Base-by-base conservation (phyloP, 2,329 filamentous ascomycete genomes). In the Venturia nashicola region DNA sequence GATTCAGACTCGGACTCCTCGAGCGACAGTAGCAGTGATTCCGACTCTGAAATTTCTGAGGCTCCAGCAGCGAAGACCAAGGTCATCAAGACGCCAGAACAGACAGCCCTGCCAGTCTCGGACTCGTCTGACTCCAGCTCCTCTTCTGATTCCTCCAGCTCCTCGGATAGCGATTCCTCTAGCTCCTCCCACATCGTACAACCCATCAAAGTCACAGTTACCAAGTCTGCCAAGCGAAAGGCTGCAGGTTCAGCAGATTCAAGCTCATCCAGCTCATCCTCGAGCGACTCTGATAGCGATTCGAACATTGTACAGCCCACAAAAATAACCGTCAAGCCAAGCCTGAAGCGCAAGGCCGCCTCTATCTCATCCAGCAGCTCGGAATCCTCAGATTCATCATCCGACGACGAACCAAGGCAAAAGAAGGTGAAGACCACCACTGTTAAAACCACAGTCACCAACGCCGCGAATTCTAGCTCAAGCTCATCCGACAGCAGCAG, bases 21-120 rank as follows among this genome's bases (percentile, higher is more conserved):
- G 16, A 68, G 69, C 9, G 70, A 68, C 9, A 61, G 62, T 5
- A 67, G 68, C 18, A 69, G 65, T 59, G 61, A 63, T 39, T 62
- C 43, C n/a, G 61, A 54, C 9, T 51, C 61, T 20, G 43, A 7
- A 20, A n/a, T 42, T 3, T 14, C 40, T 36, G 34, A 60, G 43
- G 4, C 60, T 14, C 5, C 42, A 36, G 40, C 23, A n/a, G 48
- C 27, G 42, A 20, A 20, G 8, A 27, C 18, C 18, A 63, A 39
- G 8, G 61, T n/a, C 44, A 23, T 23, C 43, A 63, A 63, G 46
- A 43, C 43, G 51, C 44, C 61, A 54, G 34, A 11, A 54, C 8
- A 61, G 32, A 48, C 23, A 55, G 44, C 43, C 18, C 48, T 44
- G 9, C 61, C 27, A 57, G 34, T 40, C 40, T 18, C 16, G 16